A percentile compares a stretch with the other conserved stretches of the same genome.
phyloP scores from a whole-genome alignment of 2,329 filamentous ascomycete genomes.

The Colletotrichum sp. region DNA sequence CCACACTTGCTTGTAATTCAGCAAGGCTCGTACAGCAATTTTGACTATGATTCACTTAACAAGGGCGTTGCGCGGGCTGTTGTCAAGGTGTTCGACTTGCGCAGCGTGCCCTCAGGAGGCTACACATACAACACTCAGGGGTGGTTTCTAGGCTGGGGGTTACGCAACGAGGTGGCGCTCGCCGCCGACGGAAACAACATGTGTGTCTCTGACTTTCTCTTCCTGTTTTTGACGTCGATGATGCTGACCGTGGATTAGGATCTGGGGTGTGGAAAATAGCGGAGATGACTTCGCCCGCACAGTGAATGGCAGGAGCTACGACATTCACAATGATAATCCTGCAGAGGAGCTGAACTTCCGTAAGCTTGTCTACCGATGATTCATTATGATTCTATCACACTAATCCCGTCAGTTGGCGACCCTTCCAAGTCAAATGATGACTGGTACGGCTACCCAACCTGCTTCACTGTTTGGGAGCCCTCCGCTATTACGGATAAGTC shows the following conservation, averaged over 20 bases:
- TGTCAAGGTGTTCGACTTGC: conserved; percentile 47
- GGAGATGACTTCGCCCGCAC: conserved; percentile 57
- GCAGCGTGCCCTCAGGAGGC: conserved; percentile 35
- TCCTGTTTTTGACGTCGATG: neutral
- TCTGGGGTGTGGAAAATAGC: conserved; percentile 57
- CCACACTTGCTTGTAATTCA: conserved; percentile 42
- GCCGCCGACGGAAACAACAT: conserved; percentile 47
- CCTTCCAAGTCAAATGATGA: conserved; percentile 29
- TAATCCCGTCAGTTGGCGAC: conserved; percentile 27
- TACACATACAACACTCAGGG: conserved; percentile 44
- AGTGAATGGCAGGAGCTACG: conserved; percentile 45
- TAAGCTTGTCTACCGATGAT: conserved; percentile 15
- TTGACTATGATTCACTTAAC: conserved; percentile 38
- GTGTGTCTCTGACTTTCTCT: neutral
- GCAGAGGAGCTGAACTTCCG: conserved; percentile 70
- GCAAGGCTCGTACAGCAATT: conserved; percentile 41
- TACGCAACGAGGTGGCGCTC: conserved; percentile 68
- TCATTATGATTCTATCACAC: neutral
- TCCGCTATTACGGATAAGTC: conserved; percentile 33
- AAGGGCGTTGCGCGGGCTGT: conserved; percentile 39
- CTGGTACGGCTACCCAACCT: conserved; percentile 65
- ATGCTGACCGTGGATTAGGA: conserved; percentile 16
- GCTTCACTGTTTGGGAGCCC: conserved; percentile 60
- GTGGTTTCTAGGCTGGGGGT: conserved; percentile 42
- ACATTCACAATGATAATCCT: conserved; percentile 65